phyloP scores from a whole-genome alignment of 192 early-diverging fungal species.

The Entomortierella parvispora region DNA sequence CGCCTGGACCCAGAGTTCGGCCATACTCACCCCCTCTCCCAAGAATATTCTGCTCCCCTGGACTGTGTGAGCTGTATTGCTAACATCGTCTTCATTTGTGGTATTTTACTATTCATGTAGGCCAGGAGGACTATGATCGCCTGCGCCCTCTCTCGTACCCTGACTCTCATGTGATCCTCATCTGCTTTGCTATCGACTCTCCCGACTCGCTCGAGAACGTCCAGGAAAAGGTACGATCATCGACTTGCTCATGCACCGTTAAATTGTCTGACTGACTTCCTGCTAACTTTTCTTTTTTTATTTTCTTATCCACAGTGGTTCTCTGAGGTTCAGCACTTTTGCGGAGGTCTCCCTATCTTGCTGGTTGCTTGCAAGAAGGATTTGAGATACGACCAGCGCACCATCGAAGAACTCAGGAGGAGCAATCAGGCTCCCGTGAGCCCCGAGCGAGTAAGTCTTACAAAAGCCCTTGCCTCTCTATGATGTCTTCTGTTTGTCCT shows the following conservation, averaged over 20 bases:
- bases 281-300: not conserved
- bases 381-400: conserved; percentile 81
- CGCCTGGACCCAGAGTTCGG: not conserved
- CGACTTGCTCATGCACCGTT: not conserved
- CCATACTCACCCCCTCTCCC: no score
- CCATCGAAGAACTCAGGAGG: conserved; percentile 81
- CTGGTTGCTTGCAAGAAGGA: conserved; percentile 92
- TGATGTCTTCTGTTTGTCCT: conserved; percentile 4
- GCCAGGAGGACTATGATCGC: conserved; percentile 97
- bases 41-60: no score
- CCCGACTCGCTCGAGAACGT: conserved; percentile 87
- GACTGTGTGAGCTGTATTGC: no score
- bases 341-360: conserved; percentile 84
- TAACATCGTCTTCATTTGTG: not conserved
- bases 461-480: not conserved
- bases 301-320: conserved; percentile 75
- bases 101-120: conserved; percentile 48
- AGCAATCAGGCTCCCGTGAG: conserved; percentile 80
- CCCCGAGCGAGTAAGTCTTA: conserved; percentile 69
- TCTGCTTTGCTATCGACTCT: conserved; percentile 91
- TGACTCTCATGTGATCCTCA: conserved; percentile 91
- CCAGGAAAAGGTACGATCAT: conserved; percentile 62
- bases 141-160: conserved; percentile 92
- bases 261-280: not conserved
- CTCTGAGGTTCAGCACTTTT: conserved; percentile 89